These are phyloP conservation scores for Prunus fruticosa DNA, from an alignment of 306 rosid genomes.

Conservation along the genomic window DNA sequence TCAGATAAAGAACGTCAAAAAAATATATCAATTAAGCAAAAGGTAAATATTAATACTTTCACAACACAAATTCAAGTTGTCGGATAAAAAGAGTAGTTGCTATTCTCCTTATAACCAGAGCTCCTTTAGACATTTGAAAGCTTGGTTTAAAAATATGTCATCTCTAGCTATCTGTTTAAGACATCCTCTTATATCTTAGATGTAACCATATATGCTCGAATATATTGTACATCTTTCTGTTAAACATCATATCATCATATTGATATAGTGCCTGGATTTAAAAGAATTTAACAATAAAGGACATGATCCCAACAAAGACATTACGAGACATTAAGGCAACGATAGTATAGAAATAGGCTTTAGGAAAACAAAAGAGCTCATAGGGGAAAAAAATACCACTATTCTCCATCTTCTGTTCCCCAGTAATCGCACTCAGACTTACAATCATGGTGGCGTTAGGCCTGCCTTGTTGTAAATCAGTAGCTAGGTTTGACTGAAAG, in stretches of 20 bases:
- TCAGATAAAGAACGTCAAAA: not conserved
- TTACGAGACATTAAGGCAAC: not conserved
- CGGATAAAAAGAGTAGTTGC: not conserved
- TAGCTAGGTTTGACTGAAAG: no score
- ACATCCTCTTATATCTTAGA: no score
- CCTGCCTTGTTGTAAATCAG: no score
- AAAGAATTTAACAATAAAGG: no score
- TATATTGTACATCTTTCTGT: no score
- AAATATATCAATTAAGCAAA: not conserved
- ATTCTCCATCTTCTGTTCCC: no score
- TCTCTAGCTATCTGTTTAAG: not conserved
- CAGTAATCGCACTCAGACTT: no score
- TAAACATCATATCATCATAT: no score
- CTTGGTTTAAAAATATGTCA: not conserved
- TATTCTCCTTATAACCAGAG: not conserved
- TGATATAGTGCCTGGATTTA: no score
- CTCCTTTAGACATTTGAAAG: not conserved
- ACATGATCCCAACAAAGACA: not conserved
- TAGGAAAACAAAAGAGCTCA: not conserved
- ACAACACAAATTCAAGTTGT: not conserved
- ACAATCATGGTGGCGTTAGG: no score
- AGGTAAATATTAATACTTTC: not conserved
- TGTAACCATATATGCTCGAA: no score
- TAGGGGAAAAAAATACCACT: no score
- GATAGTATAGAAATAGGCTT: not conserved